Evolutionary conservation across 805 yeast species (phyloP).

Genomic region (Ogataea allantospora): DNA sequence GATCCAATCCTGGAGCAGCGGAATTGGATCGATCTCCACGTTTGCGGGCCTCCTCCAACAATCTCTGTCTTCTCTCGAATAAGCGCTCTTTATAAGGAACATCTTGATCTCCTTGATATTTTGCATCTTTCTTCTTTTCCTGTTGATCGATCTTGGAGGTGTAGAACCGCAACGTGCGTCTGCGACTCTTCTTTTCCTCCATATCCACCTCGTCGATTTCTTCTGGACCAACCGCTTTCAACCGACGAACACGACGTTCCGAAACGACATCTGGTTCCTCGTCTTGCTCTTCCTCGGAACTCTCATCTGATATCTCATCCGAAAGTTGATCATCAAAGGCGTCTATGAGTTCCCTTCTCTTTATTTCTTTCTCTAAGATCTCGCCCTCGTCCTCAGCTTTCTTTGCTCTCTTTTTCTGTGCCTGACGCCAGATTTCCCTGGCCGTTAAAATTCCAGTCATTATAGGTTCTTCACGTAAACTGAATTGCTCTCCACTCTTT

Average conservation of each 20-base stretch:
- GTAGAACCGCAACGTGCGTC: conserved; percentile 85
- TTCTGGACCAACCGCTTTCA: conserved; percentile 47
- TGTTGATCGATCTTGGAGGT: conserved; percentile 94
- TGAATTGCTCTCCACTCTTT: conserved; percentile 45
- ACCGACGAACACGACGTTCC: conserved; percentile 50
- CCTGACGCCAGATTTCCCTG: conserved; percentile 89
- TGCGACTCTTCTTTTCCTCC: conserved; percentile 80
- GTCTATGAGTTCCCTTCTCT: conserved; percentile 29
- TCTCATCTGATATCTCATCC: conserved; percentile 25
- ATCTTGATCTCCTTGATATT: conserved; percentile 79
- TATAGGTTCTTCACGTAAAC: conserved; percentile 83
- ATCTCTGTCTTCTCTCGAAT: conserved; percentile 85
- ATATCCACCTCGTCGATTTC: conserved; percentile 77
- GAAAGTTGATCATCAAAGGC: conserved; percentile 13
- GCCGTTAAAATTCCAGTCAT: conserved; percentile 84
- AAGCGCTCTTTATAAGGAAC: conserved; percentile 88
- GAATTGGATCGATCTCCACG: conserved; percentile 63
- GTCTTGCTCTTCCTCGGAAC: conserved; percentile 32
- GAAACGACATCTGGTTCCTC: conserved; percentile 53
- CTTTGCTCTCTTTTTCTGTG: conserved; percentile 33
- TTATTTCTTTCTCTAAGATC: conserved; percentile 16
- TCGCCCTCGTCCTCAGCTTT: conserved; percentile 39
- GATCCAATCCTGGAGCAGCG: conserved; percentile 47
- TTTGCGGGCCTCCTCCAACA: conserved; percentile 82
- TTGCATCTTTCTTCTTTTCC: conserved; percentile 57